Evolutionary conservation across 495 filamentous ascomycete species (phyloP).

Genomic region (Trichoderma gamsii): DNA sequence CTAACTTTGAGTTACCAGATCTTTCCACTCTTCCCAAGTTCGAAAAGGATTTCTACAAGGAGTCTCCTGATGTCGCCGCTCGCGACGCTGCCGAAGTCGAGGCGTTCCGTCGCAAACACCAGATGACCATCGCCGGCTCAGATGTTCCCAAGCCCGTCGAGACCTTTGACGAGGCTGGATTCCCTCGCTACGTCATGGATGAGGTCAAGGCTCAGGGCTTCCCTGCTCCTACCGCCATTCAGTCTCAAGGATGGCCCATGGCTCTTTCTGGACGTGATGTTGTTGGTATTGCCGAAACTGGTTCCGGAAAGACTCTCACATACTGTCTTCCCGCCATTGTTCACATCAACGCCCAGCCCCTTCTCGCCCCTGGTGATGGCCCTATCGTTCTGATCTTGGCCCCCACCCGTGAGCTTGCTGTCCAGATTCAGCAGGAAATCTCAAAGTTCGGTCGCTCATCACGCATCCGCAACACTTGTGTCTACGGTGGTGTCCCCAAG

Average conservation of each 20-base stretch:
- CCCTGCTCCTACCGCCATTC: constrained; percentile 83
- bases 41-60: constrained; percentile 99
- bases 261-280: constrained; percentile 96
- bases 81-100: constrained; percentile 76
- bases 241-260: constrained; percentile 99
- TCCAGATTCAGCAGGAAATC: constrained; percentile 94
- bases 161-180: constrained; percentile 95
- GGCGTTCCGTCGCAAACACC: constrained; percentile 72
- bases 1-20: constrained; percentile 45
- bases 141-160: constrained; percentile 88
- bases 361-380: constrained; percentile 92
- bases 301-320: constrained; percentile 96
- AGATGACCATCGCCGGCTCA: constrained; percentile 70
- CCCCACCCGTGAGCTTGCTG: constrained; percentile 93
- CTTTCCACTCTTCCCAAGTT: constrained; percentile 80
- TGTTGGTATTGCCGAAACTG: constrained; percentile 98
- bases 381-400: constrained; percentile 94
- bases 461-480: constrained; percentile 96
- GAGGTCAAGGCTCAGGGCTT: constrained; percentile 99
- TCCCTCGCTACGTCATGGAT: constrained; percentile 92
- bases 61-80: constrained; percentile 67
- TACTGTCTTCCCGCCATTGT: constrained; percentile 98
- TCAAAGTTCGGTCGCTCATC: constrained; percentile 97
- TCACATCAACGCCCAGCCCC: constrained; percentile 98
- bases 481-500: constrained; percentile 97